Evolutionary conservation across 257 asterid genomes (phyloP).

Genomic region (Salvia splendens): DNA sequence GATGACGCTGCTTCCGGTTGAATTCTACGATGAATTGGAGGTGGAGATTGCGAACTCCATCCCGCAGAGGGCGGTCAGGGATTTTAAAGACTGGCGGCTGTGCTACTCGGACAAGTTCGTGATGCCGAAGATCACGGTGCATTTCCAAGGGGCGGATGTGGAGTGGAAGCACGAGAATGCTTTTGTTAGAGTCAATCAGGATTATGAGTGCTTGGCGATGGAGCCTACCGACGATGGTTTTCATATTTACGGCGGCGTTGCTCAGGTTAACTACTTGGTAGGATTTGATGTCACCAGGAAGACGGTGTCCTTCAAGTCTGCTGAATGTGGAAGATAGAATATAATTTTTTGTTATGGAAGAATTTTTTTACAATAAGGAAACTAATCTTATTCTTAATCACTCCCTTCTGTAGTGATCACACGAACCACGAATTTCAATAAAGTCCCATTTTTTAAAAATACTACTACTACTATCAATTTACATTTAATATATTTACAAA

Average conservation of each 20-base stretch:
- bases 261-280: neutral
- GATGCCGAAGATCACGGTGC: conserved; percentile 43
- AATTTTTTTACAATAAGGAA: too few species aligned
- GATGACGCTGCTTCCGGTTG: conserved; percentile 40
- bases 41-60: neutral
- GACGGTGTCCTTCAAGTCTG: neutral
- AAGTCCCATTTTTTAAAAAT: too few species aligned
- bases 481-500: too few species aligned
- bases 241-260: neutral
- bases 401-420: too few species aligned
- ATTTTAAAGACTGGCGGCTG: conserved; percentile 20
- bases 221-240: neutral
- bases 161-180: conserved; percentile 26
- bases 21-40: conserved; percentile 29
- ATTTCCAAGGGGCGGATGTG: conserved; percentile 65
- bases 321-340: neutral
- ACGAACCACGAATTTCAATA: too few species aligned
- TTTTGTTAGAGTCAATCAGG: neutral
- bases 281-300: neutral
- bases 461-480: too few species aligned
- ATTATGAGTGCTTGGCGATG: neutral
- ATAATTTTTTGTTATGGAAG: too few species aligned
- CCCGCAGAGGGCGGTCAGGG: neutral
- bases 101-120: neutral
- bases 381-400: too few species aligned